These are phyloP conservation scores for Candida odintsovae DNA, from an alignment of 805 yeast species.

Conservation along the genomic window DNA sequence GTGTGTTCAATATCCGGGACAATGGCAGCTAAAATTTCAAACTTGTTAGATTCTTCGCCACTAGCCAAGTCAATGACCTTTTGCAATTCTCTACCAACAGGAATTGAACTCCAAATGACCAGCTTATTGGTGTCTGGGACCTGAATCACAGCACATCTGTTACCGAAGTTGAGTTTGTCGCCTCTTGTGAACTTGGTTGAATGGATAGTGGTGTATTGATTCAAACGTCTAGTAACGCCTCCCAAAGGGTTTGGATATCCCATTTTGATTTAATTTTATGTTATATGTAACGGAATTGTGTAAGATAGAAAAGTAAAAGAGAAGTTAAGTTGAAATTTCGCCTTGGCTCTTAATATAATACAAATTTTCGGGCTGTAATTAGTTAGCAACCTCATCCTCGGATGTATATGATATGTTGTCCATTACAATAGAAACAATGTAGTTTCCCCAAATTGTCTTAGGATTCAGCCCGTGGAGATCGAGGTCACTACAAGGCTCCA, in stretches of 20 bases:
- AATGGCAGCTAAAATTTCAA: slow-evolving; percentile 43
- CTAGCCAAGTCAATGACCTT: slow-evolving; percentile 32
- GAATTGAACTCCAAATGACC: slow-evolving; percentile 54
- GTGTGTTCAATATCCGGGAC: slow-evolving; percentile 65
- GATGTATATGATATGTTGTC: too few species aligned
- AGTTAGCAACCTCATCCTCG: too few species aligned
- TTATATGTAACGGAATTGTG: not conserved
- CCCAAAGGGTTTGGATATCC: slow-evolving; percentile 35
- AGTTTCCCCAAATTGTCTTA: too few species aligned
- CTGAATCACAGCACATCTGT: slow-evolving; percentile 33
- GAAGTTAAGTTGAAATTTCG: too few species aligned
- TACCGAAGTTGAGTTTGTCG: slow-evolving; percentile 29
- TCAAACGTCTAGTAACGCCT: slow-evolving; percentile 32
- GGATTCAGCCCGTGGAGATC: too few species aligned
- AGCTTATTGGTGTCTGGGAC: slow-evolving; percentile 25
- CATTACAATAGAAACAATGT: too few species aligned
- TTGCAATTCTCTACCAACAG: slow-evolving; percentile 42
- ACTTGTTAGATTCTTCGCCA: slow-evolving; percentile 27
- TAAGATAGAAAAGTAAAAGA: too few species aligned
- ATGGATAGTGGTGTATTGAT: slow-evolving; percentile 27
- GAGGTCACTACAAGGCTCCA: too few species aligned
- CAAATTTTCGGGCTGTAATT: too few species aligned
- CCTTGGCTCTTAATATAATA: too few species aligned
- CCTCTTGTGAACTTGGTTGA: slow-evolving; percentile 30
- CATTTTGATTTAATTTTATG: slow-evolving; percentile 21